A percentile compares a stretch with the other conserved stretches of the same genome.
Evolutionary conservation across 495 filamentous ascomycete genomes (phyloP).

Genomic region (Pseudevernia furfuracea): DNA sequence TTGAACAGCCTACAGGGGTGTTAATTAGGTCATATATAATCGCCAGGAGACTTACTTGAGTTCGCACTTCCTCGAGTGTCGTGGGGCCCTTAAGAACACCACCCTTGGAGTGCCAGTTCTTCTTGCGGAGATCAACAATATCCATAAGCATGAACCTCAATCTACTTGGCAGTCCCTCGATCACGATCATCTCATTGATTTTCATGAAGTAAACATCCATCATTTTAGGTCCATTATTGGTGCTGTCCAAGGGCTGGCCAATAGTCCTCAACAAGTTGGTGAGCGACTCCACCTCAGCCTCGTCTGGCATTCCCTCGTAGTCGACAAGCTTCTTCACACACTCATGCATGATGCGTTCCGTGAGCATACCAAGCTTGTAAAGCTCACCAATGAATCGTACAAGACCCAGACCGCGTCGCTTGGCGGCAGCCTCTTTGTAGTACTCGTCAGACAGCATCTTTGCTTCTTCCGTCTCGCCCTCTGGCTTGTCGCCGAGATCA

Average conservation of each 20-base stretch:
- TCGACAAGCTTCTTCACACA: conserved; percentile 96
- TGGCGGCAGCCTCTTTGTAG: conserved; percentile 90
- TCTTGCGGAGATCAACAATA: conserved; percentile 70
- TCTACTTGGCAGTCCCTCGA: conserved; percentile 72
- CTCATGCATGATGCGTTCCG: conserved; percentile 98
- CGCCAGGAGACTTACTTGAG: conserved; percentile 52
- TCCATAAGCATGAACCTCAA: conserved; percentile 96
- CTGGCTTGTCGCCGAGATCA: conserved; percentile 72
- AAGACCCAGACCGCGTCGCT: conserved; percentile 91
- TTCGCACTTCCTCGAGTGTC: conserved; percentile 85
- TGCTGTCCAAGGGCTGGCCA: conserved; percentile 70
- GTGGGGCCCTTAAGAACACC: conserved; percentile 80
- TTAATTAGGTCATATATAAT: conserved; percentile 20
- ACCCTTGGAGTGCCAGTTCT: conserved; percentile 77
- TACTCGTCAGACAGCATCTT: conserved; percentile 93
- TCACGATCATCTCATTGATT: conserved; percentile 71
- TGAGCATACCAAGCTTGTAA: conserved; percentile 97
- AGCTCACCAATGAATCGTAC: conserved; percentile 99
- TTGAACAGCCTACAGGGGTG: conserved; percentile 51
- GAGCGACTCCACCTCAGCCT: conserved; percentile 91
- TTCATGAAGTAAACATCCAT: conserved; percentile 93
- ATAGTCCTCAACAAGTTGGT: conserved; percentile 88
- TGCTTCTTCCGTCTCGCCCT: conserved; percentile 64
- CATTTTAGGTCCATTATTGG: conserved; percentile 70
- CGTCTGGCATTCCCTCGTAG: conserved; percentile 87